phyloP scores from a whole-genome alignment of 306 rosid species.

The Ceratonia siliqua region DNA sequence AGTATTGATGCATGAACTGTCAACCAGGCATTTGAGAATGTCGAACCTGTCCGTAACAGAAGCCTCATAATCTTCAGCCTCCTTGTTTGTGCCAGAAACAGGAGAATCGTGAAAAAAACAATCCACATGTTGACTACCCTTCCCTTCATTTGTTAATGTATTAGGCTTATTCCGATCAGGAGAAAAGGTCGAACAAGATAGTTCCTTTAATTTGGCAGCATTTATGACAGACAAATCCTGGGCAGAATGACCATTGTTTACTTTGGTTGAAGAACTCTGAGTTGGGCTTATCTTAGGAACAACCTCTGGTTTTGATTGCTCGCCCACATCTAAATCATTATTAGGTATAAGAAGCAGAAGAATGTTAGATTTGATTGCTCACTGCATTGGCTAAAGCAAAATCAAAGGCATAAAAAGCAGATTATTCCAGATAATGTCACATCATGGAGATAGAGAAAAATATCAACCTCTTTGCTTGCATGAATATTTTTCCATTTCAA shows the following conservation, averaged over 20 bases:
- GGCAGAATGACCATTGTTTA: slow-evolving; percentile 35
- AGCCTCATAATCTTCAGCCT: slow-evolving; percentile 40
- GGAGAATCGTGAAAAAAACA: slow-evolving; percentile 25
- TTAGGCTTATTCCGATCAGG: slow-evolving; percentile 32
- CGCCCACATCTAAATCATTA: slow-evolving; percentile 38
- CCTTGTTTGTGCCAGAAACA: slow-evolving; percentile 26
- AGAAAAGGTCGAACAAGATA: slow-evolving; percentile 35
- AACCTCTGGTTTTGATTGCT: slow-evolving; percentile 34
- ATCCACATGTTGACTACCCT: slow-evolving; percentile 22
- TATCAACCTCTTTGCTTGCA: slow-evolving; percentile 55
- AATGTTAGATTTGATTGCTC: slow-evolving; percentile 16
- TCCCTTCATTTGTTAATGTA: slow-evolving; percentile 27
- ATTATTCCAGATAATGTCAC: neutral
- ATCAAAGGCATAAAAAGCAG: slow-evolving; percentile 38
- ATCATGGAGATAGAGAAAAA: neutral
- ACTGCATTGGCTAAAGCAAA: slow-evolving; percentile 36
- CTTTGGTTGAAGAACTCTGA: slow-evolving; percentile 38
- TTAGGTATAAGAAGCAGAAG: slow-evolving; percentile 35
- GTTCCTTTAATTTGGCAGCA: slow-evolving; percentile 30
- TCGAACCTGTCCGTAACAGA: slow-evolving; percentile 57
- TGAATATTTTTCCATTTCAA: slow-evolving; percentile 60
- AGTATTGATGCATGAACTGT: slow-evolving; percentile 9
- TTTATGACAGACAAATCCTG: slow-evolving; percentile 29
- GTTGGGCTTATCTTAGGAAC: slow-evolving; percentile 35
- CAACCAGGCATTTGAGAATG: slow-evolving; percentile 47